These are phyloP conservation scores for Ogataea angusta DNA, from an alignment of 805 yeast genomes.

Conservation along the genomic window DNA sequence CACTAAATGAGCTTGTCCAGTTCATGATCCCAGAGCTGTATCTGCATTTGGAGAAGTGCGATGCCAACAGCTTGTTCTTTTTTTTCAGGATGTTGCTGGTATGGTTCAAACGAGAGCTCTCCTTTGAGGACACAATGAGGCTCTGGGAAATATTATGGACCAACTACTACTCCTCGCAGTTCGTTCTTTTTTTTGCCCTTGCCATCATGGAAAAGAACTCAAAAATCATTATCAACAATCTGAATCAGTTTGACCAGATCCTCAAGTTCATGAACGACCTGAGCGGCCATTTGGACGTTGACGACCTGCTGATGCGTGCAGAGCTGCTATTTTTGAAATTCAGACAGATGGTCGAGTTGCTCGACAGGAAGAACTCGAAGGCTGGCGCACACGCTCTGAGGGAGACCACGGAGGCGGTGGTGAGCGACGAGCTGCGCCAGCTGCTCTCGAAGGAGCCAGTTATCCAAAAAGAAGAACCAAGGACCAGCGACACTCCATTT, in stretches of 20 bases:
- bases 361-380: slow-evolving; percentile 49
- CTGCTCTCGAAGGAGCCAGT: slow-evolving; percentile 61
- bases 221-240: slow-evolving; percentile 67
- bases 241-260: slow-evolving; percentile 84
- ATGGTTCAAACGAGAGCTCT: slow-evolving; percentile 91
- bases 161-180: slow-evolving; percentile 80
- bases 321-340: slow-evolving; percentile 81
- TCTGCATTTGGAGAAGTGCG: slow-evolving; percentile 80
- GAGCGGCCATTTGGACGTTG: slow-evolving; percentile 68
- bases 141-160: slow-evolving; percentile 96
- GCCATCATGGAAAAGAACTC: slow-evolving; percentile 89
- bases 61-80: slow-evolving; percentile 86
- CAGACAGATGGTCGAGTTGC: slow-evolving; percentile 71
- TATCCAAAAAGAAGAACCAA: slow-evolving; percentile 45
- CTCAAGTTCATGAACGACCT: slow-evolving; percentile 90
- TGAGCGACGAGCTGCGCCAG: slow-evolving; percentile 53
- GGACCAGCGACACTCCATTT: slow-evolving; percentile 31
- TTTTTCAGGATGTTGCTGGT: slow-evolving; percentile 93
- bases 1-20: slow-evolving; percentile 81
- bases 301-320: slow-evolving; percentile 76
- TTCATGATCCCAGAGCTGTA: slow-evolving; percentile 85
- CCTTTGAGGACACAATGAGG: slow-evolving; percentile 67
- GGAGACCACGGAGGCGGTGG: slow-evolving; percentile 16
- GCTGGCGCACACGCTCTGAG: slow-evolving; percentile 16
- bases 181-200: slow-evolving; percentile 80